These are phyloP conservation scores for Macrophomina tecta DNA, from an alignment of 2,329 filamentous ascomycete species.

Conservation along the genomic window DNA sequence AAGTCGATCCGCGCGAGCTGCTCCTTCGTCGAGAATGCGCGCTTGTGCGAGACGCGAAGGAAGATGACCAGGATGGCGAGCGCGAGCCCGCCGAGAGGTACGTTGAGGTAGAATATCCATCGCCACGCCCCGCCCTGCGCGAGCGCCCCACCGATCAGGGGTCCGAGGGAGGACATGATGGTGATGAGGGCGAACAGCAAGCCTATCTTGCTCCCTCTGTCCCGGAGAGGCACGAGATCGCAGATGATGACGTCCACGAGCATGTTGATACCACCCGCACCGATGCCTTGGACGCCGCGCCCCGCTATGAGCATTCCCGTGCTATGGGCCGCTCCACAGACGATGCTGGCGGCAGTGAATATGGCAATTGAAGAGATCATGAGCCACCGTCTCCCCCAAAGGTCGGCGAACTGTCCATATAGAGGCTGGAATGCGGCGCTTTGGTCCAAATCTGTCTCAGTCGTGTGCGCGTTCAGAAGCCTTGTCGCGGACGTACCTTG, in stretches of 20 bases:
- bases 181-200: slow-evolving; percentile 38
- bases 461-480: neutral
- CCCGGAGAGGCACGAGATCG: slow-evolving; percentile 56
- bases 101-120: slow-evolving; percentile 55
- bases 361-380: slow-evolving; percentile 48
- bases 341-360: slow-evolving; percentile 60
- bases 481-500: neutral
- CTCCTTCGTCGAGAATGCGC: slow-evolving; percentile 26
- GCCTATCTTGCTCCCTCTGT: slow-evolving; percentile 50
- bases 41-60: slow-evolving; percentile 41
- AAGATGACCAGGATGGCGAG: slow-evolving; percentile 40
- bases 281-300: slow-evolving; percentile 61
- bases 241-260: slow-evolving; percentile 57
- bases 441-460: too few species aligned
- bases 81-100: slow-evolving; percentile 43
- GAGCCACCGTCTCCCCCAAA: slow-evolving; percentile 58
- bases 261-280: slow-evolving; percentile 54
- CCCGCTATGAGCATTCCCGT: slow-evolving; percentile 60
- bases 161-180: slow-evolving; percentile 37
- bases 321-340: slow-evolving; percentile 56
- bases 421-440: slow-evolving; percentile 56
- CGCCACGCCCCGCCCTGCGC: slow-evolving; percentile 48
- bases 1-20: slow-evolving; percentile 34
- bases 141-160: slow-evolving; percentile 41
- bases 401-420: slow-evolving; percentile 57